Conservation (phyloP, 2,329 filamentous ascomycete species). For the Neocucurbitaria cava region DNA sequence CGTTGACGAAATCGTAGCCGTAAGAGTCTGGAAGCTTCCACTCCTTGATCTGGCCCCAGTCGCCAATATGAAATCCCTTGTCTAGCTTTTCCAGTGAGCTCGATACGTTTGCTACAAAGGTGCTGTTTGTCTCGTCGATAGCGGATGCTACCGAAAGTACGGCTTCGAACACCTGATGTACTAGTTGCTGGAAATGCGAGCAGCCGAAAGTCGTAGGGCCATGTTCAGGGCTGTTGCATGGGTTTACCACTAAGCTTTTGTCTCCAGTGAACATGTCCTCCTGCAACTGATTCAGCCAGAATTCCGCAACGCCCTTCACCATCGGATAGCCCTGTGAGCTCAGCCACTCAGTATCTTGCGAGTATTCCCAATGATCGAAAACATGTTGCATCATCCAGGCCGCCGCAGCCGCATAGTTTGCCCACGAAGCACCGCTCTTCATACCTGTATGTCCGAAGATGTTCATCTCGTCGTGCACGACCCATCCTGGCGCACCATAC, state of each 20-base stretch:
- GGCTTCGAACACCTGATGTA: conserved; percentile 50
- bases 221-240: conserved; percentile 66
- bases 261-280: conserved; percentile 60
- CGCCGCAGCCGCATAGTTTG: conserved; percentile 55
- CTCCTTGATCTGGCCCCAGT: conserved; percentile 57
- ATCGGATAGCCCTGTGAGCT: conserved; percentile 59
- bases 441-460: conserved; percentile 65
- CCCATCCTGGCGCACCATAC: conserved; percentile 64
- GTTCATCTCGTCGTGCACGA: conserved; percentile 65
- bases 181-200: conserved; percentile 61
- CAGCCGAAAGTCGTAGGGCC: conserved; percentile 61
- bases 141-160: conserved; percentile 27
- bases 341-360: conserved; percentile 56
- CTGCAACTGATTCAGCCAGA: conserved; percentile 64
- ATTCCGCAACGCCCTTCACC: conserved; percentile 61
- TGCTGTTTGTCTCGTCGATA: conserved; percentile 34
- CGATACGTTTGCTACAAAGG: conserved; percentile 49
- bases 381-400: conserved; percentile 69
- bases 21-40: conserved; percentile 56
- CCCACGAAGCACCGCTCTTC: conserved; percentile 54
- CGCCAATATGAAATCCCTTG: conserved; percentile 58
- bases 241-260: conserved; percentile 62
- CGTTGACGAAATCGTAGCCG: conserved; percentile 51
- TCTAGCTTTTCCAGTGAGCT: conserved; percentile 57
- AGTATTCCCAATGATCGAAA: conserved; percentile 64